Evolutionary conservation across 1,139 yeast species (phyloP).

Genomic region (Yamadazyma mexicana): DNA sequence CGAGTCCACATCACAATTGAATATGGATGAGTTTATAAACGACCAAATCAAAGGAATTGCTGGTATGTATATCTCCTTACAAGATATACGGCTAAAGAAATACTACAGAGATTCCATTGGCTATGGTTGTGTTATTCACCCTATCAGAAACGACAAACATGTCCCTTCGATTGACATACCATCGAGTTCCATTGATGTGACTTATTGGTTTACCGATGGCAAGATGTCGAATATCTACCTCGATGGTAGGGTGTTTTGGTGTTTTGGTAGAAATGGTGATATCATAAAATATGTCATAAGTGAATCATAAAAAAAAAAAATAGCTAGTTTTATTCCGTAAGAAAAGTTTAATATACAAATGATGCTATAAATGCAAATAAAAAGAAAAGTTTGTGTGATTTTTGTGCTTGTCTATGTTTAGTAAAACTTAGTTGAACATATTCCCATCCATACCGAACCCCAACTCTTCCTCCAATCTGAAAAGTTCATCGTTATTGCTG

Average conservation of each 20-base stretch:
- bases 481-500: constrained; percentile 26
- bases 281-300: constrained; percentile 32
- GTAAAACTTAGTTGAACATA: constrained; percentile 18
- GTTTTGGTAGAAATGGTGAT: constrained; percentile 55
- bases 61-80: constrained; percentile 36
- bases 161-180: constrained; percentile 46
- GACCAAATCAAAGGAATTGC: constrained; percentile 20
- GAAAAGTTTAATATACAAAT: too few relatives aligned
- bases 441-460: constrained; percentile 50
- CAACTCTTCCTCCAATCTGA: constrained; percentile 45
- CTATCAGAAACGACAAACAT: constrained; percentile 38
- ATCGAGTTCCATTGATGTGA: constrained; percentile 33
- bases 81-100: constrained; percentile 34
- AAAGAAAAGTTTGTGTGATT: background rate
- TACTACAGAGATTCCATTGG: constrained; percentile 22
- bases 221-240: constrained; percentile 45
- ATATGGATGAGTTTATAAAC: constrained; percentile 15
- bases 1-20: constrained; percentile 14
- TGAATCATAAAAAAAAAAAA: background rate
- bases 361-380: background rate
- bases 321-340: too few relatives aligned
- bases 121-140: constrained; percentile 32
- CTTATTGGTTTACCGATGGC: constrained; percentile 37
- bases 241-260: constrained; percentile 46
- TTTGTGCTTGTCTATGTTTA: too few relatives aligned